A percentile compares a stretch with the other conserved stretches of the same genome.
Conservation (phyloP, 139 green algal species). For the Auxenochlorella pyrenoidosa region DNA sequence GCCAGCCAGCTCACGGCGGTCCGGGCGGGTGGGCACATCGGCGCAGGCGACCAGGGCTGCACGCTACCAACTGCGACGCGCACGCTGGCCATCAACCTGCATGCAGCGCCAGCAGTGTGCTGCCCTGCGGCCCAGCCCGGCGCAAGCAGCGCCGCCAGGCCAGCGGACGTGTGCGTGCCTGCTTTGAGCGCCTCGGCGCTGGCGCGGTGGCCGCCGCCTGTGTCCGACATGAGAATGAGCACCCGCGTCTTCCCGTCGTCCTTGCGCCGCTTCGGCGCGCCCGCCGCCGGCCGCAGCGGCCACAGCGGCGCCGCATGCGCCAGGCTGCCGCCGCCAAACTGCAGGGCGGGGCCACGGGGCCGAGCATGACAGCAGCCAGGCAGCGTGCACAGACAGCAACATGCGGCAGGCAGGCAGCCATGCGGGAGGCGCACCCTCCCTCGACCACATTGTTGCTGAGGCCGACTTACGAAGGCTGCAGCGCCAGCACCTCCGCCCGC, state of each 20-base stretch:
- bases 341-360: not conserved
- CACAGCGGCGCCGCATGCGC: slow-evolving; percentile 36
- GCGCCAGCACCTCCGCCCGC: not conserved
- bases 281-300: slow-evolving; percentile 2
- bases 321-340: slow-evolving; percentile 36
- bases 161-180: not conserved
- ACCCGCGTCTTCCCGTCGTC: slow-evolving; percentile 54
- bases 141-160: too few relatives aligned
- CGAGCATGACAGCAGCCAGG: not conserved
- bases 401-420: not conserved
- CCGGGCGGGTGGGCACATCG: too few relatives aligned
- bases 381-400: not conserved
- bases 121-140: too few relatives aligned
- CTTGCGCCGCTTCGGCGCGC: not conserved
- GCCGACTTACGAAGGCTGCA: slow-evolving; percentile 14
- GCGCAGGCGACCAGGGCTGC: too few relatives aligned
- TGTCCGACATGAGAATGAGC: slow-evolving; percentile 97
- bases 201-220: slow-evolving; percentile 94
- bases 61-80: too few relatives aligned
- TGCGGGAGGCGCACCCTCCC: not conserved
- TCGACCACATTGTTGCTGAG: too few relatives aligned
- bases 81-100: too few relatives aligned
- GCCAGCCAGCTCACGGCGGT: too few relatives aligned
- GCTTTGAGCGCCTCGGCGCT: slow-evolving; percentile 90
- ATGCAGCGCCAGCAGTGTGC: too few relatives aligned